Base-by-base conservation (phyloP, 371 early-diverging fungal genomes). In the Apophysomyces variabilis region DNA sequence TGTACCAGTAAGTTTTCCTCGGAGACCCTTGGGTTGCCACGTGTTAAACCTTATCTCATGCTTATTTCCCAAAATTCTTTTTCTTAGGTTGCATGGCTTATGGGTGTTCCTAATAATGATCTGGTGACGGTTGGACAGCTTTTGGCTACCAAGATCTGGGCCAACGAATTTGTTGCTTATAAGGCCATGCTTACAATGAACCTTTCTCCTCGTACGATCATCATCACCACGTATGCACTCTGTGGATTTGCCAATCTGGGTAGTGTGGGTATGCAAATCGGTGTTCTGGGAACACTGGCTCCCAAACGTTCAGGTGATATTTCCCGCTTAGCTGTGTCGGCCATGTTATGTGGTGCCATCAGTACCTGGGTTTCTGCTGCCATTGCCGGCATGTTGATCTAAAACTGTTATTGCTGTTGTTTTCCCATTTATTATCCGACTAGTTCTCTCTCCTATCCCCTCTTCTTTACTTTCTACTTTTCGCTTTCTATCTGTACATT, bases 111-210 rank as follows among this genome's bases (percentile, higher is more conserved):
- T 4, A 62, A 60, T 39, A 37, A 62, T 6, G 87, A 93, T 41
- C 66, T 88, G 45, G 78, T 83, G 8, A 64, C 70, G 18, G 84
- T 90, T 11, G 92, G 91, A 38, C 82, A 88, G 68, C 73, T 94
- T 21, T 80, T 95, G 82, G 94, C 91, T 12, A 88, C 82, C 60
- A 95, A 95, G 77, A 85, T 93, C 68, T 83, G 93, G 71, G 77
- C 87, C 54, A 95, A 94, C 78, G 95, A 95, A 80, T 93, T 94
- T 72, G 90, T 89, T 18, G 95, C 95, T 7, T 95, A 90, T 70
- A 58, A 66, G n/a, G 63, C 70, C 43, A 70, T 90, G 70, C 16
- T 50, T 5, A 8, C 5, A 21, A 75, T 75, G 6, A 65, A 56
- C 46, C 46, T 88, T 39, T 68, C 81, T 7, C 58, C 62, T 2